phyloP scores from a whole-genome alignment of 2,329 filamentous ascomycete genomes.

The Chalaropsis ovoidea region DNA sequence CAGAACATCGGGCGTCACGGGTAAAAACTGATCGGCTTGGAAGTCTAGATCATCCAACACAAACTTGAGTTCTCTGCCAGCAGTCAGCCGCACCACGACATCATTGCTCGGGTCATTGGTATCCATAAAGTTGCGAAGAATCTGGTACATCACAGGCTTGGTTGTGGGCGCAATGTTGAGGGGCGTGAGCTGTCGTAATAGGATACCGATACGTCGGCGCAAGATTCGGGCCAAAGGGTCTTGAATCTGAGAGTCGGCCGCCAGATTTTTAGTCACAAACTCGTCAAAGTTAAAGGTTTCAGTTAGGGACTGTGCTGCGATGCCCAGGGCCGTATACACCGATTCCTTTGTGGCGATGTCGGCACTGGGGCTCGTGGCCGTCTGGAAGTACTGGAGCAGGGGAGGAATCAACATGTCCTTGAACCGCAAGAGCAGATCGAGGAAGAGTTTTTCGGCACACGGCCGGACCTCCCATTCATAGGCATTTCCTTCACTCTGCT shows the following conservation, averaged over 20 bases:
- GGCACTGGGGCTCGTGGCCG: conserved; percentile 52
- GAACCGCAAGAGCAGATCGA: conserved; percentile 83
- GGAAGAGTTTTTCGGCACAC: conserved; percentile 86
- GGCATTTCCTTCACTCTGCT: conserved; percentile 72
- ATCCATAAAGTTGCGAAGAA: conserved; percentile 78
- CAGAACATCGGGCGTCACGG: conserved; percentile 65
- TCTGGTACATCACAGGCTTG: conserved; percentile 68
- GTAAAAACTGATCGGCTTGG: conserved; percentile 59
- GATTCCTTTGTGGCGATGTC: conserved; percentile 84
- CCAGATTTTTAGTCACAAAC: conserved; percentile 64
- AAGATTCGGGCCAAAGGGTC: conserved; percentile 64
- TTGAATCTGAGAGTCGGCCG: conserved; percentile 61
- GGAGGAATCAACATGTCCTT: conserved; percentile 71
- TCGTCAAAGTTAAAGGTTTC: conserved; percentile 71
- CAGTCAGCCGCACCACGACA: conserved; percentile 81
- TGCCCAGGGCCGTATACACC: conserved; percentile 83
- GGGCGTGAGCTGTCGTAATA: conserved; percentile 81
- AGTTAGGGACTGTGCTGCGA: conserved; percentile 67
- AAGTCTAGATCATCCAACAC: conserved; percentile 83
- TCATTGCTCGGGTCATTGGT: conserved; percentile 72
- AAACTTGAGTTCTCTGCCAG: conserved; percentile 70
- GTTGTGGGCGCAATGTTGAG: conserved; percentile 61
- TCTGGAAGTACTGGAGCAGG: conserved; percentile 71
- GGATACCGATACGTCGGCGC: conserved; percentile 74
- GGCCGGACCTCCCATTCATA: conserved; percentile 90